Conservation (phyloP, 2,329 filamentous ascomycete genomes). For the Davidsoniella eucalypti region DNA sequence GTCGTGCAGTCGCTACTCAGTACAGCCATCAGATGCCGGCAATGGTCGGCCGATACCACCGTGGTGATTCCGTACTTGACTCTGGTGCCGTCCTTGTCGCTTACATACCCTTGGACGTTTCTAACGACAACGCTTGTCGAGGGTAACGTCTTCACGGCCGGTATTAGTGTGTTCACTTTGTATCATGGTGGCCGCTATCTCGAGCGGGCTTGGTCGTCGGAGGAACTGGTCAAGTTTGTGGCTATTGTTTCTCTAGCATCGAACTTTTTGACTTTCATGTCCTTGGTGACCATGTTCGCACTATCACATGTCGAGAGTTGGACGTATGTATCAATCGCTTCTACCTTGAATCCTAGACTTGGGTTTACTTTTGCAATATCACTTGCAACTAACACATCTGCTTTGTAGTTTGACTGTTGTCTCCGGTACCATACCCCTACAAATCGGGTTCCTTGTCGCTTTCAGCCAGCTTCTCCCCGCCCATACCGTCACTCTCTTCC, state of each 20-base stretch:
- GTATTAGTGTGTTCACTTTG: conserved; percentile 59
- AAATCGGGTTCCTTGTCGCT: conserved; percentile 86
- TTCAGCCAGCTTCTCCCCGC: conserved; percentile 97
- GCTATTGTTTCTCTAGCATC: conserved; percentile 62
- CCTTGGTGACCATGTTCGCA: conserved; percentile 58
- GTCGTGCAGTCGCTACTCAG: conserved; percentile 68
- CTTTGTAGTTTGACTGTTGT: conserved; percentile 56
- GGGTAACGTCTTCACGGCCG: conserved; percentile 75
- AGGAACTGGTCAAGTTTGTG: conserved; percentile 83
- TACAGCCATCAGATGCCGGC: conserved; percentile 56
- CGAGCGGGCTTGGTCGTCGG: conserved; percentile 86
- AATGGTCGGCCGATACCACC: conserved; percentile 45
- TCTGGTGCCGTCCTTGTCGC: conserved; percentile 65
- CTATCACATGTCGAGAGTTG: conserved; percentile 50
- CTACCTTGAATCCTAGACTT: neutral
- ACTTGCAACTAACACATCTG: conserved; percentile 14
- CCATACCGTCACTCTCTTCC: conserved; percentile 88
- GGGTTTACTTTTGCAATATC: neutral
- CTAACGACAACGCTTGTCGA: conserved; percentile 76
- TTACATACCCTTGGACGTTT: conserved; percentile 89
- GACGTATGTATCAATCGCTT: conserved; percentile 37
- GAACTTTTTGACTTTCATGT: conserved; percentile 57
- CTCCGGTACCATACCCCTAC: conserved; percentile 73
- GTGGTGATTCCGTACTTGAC: conserved; percentile 75
- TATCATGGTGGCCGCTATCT: conserved; percentile 91